Evolutionary conservation across 495 filamentous ascomycete species (phyloP).

Genomic region (Astrothelium subdiscretum): DNA sequence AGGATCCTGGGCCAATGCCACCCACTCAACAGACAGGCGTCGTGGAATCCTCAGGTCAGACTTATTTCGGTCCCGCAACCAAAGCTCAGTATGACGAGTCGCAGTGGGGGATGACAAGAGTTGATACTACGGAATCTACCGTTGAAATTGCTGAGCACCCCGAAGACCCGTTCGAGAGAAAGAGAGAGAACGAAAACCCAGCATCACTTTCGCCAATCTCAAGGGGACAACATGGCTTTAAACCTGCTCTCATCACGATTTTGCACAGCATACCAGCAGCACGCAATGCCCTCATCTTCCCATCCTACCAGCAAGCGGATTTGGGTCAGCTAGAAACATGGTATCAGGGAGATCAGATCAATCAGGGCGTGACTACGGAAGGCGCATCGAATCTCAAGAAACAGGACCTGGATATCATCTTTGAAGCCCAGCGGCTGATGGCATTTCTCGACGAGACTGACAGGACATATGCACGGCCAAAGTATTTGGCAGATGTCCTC

Average conservation of each 20-base stretch:
- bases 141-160: conserved; percentile 2
- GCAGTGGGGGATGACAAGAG: conserved; percentile 11
- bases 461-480: conserved; percentile 14
- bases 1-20: not conserved
- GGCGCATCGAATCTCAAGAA: not conserved
- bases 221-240: not conserved
- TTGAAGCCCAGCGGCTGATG: conserved; percentile 21
- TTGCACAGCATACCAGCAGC: conserved; percentile 10
- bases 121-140: conserved; percentile 9
- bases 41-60: not conserved
- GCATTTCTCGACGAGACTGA: conserved; percentile 15
- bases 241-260: conserved; percentile 18
- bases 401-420: conserved; percentile 2
- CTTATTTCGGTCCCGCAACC: conserved; percentile 14
- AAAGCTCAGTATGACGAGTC: conserved; percentile 10
- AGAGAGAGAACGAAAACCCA: conserved; percentile 10
- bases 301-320: not conserved
- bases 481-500: not conserved
- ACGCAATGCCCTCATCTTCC: conserved; percentile 16
- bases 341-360: conserved; percentile 1
- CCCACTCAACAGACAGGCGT: conserved; percentile 9
- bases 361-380: not conserved
- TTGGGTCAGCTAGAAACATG: conserved; percentile 18
- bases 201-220: not conserved
- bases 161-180: conserved; percentile 12